Evolutionary conservation across 352 stramenopile species (phyloP).

Genomic region (Blastocystis sp.): DNA sequence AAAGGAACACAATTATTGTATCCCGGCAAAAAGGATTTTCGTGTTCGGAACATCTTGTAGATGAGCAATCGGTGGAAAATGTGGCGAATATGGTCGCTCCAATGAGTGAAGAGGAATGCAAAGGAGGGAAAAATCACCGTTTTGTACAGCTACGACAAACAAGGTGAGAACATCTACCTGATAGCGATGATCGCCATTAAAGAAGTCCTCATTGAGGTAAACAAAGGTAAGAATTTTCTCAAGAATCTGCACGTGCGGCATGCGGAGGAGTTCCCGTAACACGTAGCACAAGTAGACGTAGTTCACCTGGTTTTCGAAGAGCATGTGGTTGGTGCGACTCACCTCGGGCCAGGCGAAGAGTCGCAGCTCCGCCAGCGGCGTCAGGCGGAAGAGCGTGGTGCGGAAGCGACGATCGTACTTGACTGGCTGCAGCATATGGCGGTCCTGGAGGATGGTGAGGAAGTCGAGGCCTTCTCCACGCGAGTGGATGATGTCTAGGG

Average conservation of each 20-base stretch:
- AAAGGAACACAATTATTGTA: neutral
- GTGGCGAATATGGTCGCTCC: slow-evolving; percentile 39
- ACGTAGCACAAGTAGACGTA: slow-evolving; percentile 43
- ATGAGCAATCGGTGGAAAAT: slow-evolving; percentile 40
- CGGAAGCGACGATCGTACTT: slow-evolving; percentile 29
- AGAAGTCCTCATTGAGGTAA: slow-evolving; percentile 50
- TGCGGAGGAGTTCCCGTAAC: neutral
- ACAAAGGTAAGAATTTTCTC: slow-evolving; percentile 45
- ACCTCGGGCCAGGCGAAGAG: slow-evolving; percentile 29
- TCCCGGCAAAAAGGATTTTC: neutral
- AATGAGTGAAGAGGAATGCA: slow-evolving; percentile 25
- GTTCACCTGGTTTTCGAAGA: slow-evolving; percentile 23
- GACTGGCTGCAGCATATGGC: slow-evolving; percentile 20
- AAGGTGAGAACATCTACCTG: neutral
- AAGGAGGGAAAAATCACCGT: slow-evolving; percentile 30
- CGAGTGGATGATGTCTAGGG: slow-evolving; percentile 32
- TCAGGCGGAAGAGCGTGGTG: neutral
- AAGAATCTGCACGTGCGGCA: slow-evolving; percentile 47
- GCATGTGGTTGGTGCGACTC: slow-evolving; percentile 14
- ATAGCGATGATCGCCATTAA: slow-evolving; percentile 25
- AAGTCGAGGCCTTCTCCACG: slow-evolving; percentile 35
- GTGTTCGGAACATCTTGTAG: slow-evolving; percentile 42
- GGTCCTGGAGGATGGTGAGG: neutral
- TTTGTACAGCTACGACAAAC: slow-evolving; percentile 11
- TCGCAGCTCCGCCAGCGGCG: neutral